Evolutionary conservation across 441 rosid genomes (phyloP).

Genomic region (Syzygium syzygioides): DNA sequence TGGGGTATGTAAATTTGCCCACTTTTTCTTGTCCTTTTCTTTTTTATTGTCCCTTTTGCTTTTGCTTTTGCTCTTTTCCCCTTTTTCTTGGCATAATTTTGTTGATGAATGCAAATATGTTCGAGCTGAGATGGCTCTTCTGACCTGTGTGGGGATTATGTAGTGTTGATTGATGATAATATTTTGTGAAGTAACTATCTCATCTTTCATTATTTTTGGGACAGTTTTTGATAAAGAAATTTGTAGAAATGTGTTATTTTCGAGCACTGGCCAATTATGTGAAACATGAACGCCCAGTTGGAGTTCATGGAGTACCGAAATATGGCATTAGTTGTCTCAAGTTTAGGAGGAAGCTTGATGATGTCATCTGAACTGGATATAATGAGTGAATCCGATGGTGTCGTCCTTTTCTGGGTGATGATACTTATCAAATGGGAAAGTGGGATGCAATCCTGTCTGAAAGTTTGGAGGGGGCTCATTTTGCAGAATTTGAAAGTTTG

Average conservation of each 20-base stretch:
- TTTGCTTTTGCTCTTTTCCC: background rate
- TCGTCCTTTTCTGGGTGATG: background rate
- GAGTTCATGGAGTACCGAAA: background rate
- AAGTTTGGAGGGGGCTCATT: background rate
- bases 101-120: background rate
- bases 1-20: constrained; percentile 40
- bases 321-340: background rate
- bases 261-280: background rate
- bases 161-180: background rate
- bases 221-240: background rate
- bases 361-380: background rate
- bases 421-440: background rate
- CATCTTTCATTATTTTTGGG: background rate
- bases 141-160: background rate
- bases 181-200: background rate
- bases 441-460: background rate
- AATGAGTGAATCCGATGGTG: background rate
- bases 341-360: background rate
- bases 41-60: background rate
- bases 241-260: background rate
- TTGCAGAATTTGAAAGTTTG: background rate
- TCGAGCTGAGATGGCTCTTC: background rate
- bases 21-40: background rate
- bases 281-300: background rate
- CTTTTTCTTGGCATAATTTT: background rate